Base-by-base conservation (phyloP, 163 green algal species). In the Picocystis sp. region DNA sequence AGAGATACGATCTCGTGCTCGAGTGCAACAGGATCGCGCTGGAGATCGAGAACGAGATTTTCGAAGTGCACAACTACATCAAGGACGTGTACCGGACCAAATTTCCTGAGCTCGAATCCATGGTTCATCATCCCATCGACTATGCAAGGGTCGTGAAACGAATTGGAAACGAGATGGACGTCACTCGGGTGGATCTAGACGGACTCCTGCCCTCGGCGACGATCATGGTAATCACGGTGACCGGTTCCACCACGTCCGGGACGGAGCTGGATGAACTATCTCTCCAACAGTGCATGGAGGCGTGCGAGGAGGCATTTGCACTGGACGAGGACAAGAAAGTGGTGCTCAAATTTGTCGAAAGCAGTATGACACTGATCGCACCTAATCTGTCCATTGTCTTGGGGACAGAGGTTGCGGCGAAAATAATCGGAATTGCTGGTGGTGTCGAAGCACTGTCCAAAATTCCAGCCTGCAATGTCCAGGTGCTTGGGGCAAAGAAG, bases 191-290 rank as follows among this genome's bases (percentile, higher is more conserved):
- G 19, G 68, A 92, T 47, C 63, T 97, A 47, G 88, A 95, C 2
- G 77, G 75, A 47, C 64, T 97, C 42, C 69, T 97, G 60, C 86
- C 87, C 1, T 81, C 82, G 2, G 81, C 89, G 15, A 86, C 81
- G 0, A 82, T 96, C 67, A 98, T 98, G 90, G 91, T 95, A 22
- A 78, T 96, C 19, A 87, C 81, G 9, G 89, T 98, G 17, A 96
- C 89, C 0, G 88, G 83, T n/a, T 86, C 84, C 9, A 96, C 88
- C 41, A 94, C 87, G 1, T 71, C 56, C n/a, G 88, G 87, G 14
- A 69, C 80, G 64, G 67, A 74, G 1, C 66, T 97, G 45, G 65
- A 51, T 2, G 58, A 73, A 21, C 52, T 58, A 29, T 57, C 69
- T 15, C 72, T 90, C 45, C 21, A 45, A 25, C 81, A 80, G 53